Evolutionary conservation across 1,284 basidiomycete species (phyloP).

Genomic region (Blastosporella zonata): DNA sequence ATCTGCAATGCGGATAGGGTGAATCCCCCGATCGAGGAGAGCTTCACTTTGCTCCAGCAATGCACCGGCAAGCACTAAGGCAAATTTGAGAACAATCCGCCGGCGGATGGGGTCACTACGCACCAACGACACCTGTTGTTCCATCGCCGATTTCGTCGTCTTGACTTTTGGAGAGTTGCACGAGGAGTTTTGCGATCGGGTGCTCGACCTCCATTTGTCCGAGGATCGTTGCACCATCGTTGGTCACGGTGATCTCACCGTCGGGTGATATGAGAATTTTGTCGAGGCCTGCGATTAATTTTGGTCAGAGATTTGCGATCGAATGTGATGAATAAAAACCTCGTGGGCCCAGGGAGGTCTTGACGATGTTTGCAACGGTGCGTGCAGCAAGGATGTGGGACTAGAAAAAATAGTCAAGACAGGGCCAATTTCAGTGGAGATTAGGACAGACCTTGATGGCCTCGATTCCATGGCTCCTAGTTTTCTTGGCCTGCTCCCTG

Average conservation of each 20-base stretch:
- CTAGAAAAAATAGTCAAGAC: conserved; percentile 39
- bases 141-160: conserved; percentile 99
- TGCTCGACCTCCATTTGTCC: conserved; percentile 98
- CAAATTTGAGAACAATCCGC: conserved; percentile 10
- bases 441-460: conserved; percentile 84
- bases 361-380: conserved; percentile 92
- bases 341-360: conserved; percentile 92
- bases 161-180: conserved; percentile 96
- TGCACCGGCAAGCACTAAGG: conserved; percentile 94
- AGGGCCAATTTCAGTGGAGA: conserved; percentile 11
- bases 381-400: conserved; percentile 93
- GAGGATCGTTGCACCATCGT: conserved; percentile 96
- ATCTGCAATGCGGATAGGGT: conserved; percentile 98
- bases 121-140: conserved; percentile 97
- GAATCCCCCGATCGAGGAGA: conserved; percentile 95
- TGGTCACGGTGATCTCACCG: conserved; percentile 98
- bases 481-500: conserved; percentile 94
- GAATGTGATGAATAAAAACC: conserved; percentile 43
- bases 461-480: conserved; percentile 89
- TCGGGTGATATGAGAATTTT: conserved; percentile 99
- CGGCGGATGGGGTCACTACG: conserved; percentile 32
- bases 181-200: conserved; percentile 96
- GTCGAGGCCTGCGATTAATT: conserved; percentile 72
- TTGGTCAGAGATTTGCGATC: conserved; percentile 14
- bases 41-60: conserved; percentile 88